phyloP scores from a whole-genome alignment of 768 basidiomycete species.

The Pulveroboletus sp. region DNA sequence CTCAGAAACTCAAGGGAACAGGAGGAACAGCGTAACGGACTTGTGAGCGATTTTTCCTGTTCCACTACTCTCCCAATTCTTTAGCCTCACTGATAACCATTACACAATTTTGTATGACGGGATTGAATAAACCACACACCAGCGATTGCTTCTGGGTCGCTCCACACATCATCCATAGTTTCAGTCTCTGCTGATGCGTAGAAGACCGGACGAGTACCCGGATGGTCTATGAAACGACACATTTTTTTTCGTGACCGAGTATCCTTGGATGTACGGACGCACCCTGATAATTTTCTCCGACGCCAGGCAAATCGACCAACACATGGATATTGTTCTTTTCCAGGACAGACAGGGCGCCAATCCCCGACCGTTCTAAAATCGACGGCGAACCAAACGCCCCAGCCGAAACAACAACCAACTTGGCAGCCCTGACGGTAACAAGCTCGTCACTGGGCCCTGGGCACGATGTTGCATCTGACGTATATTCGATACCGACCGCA shows the following conservation, averaged over 20 bases:
- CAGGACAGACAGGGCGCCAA: conserved; percentile 52
- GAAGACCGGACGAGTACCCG: conserved; percentile 27
- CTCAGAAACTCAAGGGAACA: neutral
- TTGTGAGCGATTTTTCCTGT: conserved; percentile 50
- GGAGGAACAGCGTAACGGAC: conserved; percentile 28
- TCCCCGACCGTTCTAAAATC: conserved; percentile 61
- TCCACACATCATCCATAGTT: conserved; percentile 46
- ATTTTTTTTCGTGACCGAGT: neutral
- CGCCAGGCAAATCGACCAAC: conserved; percentile 65
- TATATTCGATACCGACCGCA: conserved; percentile 37
- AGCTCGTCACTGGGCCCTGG: conserved; percentile 8
- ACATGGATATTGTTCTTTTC: conserved; percentile 41
- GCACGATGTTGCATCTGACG: conserved; percentile 22
- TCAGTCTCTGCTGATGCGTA: conserved; percentile 40
- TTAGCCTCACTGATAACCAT: conserved; percentile 20
- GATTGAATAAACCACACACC: conserved; percentile 29
- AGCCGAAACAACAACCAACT: conserved; percentile 46
- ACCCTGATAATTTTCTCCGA: conserved; percentile 68
- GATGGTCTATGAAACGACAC: conserved; percentile 25
- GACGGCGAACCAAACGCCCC: conserved; percentile 55
- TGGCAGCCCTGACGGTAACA: conserved; percentile 23
- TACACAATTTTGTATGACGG: conserved; percentile 1
- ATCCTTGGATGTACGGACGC: neutral
- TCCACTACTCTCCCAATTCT: conserved; percentile 36
- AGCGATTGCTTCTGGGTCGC: conserved; percentile 32